Evolutionary conservation across 495 filamentous ascomycete species (phyloP), one percentile per base, ranked within the genome.

Genomic region (Pseudevernia furfuracea): DNA sequence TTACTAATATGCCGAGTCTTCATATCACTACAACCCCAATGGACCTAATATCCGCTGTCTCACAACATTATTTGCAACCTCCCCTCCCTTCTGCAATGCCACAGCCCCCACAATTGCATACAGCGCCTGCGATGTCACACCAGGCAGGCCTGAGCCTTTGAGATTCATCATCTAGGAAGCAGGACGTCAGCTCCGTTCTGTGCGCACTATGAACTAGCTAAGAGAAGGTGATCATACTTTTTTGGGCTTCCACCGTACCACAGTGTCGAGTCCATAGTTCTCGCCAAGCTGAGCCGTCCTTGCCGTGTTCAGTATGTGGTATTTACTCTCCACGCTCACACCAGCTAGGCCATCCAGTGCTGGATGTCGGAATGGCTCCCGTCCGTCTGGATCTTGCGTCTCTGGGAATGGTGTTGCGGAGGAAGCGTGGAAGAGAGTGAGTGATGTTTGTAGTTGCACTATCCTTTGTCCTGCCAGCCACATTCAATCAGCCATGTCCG

Each of bases 51-150:
- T 86, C 75, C 85, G 86, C 64, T 96, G 89, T 70, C 82, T 83
- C 23, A 88, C 85, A 63, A 94, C 76, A 73, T 82, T 78, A 62
- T 85, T 87, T 58, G 95, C 93, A 62, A 87, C 79, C 57, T 87
- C 84, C 57, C 89, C 90, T 36, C 94, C 94, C 67, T 87, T 86
- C 74, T 96, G 89, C 65, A 97, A 75, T 14, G 91, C 85, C 63
- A 97, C 74, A 32, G 95, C 94, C 32, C 94, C 94, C 44, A 97
- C 73, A 32, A 99, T 86, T 21, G 92, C 90, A 71, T 88, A 94
- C 61, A 97, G 69, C 28, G 89, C 82, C 60, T 89, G 84, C n/a
- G 85, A 79, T 57, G 92, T 77, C 44, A 97, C 84, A 17, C 84
- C 71, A 5, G 88, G 81, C 38, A 89, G 70, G 23, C 94, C 94